Evolutionary conservation across 768 basidiomycete genomes (phyloP).

Genomic region (Crepidotus variabilis): DNA sequence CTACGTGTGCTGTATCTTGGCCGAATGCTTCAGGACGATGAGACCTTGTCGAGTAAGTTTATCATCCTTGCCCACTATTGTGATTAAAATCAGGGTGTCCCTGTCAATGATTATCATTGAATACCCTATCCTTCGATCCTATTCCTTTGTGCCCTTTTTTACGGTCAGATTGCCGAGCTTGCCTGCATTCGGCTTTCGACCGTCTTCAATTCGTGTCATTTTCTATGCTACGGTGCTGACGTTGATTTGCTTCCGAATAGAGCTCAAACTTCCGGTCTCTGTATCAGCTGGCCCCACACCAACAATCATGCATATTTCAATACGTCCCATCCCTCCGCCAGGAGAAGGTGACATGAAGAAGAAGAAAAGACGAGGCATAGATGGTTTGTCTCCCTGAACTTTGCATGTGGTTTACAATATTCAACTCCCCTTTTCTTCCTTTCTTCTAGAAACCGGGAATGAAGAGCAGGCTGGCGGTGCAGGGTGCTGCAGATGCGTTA

Average conservation of each 20-base stretch:
- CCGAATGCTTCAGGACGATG: conserved; percentile 81
- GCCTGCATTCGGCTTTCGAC: neutral
- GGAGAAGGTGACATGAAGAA: conserved; percentile 55
- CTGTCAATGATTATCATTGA: conserved; percentile 6
- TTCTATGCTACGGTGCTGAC: conserved; percentile 4
- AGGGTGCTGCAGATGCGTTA: conserved; percentile 23
- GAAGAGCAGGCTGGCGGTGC: conserved; percentile 11
- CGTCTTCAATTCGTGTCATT: neutral
- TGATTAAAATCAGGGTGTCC: neutral
- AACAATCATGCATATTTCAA: conserved; percentile 75
- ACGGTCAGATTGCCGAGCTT: neutral
- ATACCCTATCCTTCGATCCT: conserved; percentile 5
- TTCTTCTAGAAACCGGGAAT: conserved; percentile 8
- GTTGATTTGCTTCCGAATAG: conserved; percentile 16
- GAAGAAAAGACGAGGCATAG: conserved; percentile 36
- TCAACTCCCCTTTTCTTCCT: neutral
- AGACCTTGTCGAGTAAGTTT: conserved; percentile 60
- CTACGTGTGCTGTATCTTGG: conserved; percentile 74
- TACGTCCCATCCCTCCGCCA: conserved; percentile 54
- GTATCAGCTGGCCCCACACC: conserved; percentile 30
- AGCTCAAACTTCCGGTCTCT: conserved; percentile 34
- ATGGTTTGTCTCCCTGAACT: conserved; percentile 20
- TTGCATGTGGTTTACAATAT: neutral
- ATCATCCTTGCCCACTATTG: conserved; percentile 5
- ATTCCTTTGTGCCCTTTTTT: neutral